Conservation (phyloP, 1,284 basidiomycete genomes). For the Pyrrhoderma lamaoense region DNA sequence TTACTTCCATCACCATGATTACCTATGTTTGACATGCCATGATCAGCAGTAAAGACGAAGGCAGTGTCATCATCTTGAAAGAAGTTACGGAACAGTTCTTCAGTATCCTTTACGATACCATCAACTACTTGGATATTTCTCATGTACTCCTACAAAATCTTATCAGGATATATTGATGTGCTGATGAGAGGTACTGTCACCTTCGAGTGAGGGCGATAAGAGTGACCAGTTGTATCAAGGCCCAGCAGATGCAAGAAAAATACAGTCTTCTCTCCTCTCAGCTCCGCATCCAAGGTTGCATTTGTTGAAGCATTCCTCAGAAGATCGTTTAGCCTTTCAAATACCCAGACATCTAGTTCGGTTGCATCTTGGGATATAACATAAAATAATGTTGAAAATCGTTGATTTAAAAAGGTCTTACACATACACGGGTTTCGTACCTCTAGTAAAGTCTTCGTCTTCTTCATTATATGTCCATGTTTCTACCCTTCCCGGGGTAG, state of each 20-base stretch:
- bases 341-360: conserved; percentile 73
- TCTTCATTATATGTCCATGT: conserved; percentile 76
- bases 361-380: conserved; percentile 80
- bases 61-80: conserved; percentile 67
- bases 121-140: conserved; percentile 81
- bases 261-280: conserved; percentile 54
- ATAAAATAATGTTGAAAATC: not conserved
- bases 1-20: conserved; percentile 86
- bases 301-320: conserved; percentile 56
- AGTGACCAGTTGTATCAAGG: conserved; percentile 83
- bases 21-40: conserved; percentile 85
- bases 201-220: conserved; percentile 78
- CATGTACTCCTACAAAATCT: conserved; percentile 66
- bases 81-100: conserved; percentile 56
- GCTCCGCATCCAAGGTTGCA: conserved; percentile 45
- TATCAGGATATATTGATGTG: not conserved
- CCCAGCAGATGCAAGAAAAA: conserved; percentile 86
- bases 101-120: conserved; percentile 62
- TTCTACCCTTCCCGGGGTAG: conserved; percentile 60
- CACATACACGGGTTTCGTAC: conserved; percentile 27
- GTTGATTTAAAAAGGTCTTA: no score
- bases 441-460: conserved; percentile 81
- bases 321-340: conserved; percentile 56
- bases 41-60: conserved; percentile 84
- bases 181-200: conserved; percentile 28